Evolutionary conservation across 2,329 filamentous ascomycete species (phyloP).

Genomic region (Claviceps spartinae): DNA sequence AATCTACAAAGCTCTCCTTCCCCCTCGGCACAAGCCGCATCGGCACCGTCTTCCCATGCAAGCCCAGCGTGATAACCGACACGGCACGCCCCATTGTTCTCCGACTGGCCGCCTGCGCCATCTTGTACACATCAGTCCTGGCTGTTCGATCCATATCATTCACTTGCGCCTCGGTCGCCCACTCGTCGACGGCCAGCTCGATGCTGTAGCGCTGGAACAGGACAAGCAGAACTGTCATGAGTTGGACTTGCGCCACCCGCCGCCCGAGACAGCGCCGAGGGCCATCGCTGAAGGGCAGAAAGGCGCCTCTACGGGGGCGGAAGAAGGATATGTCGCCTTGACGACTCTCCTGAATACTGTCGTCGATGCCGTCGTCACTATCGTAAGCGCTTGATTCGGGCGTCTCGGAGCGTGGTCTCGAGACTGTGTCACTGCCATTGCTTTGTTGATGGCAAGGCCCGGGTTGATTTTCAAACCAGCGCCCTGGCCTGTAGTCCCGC

Average conservation of each 20-base stretch:
- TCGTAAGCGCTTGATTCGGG: slow-evolving; percentile 9
- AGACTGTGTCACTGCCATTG: background rate
- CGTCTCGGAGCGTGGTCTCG: background rate
- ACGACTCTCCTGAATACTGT: slow-evolving; percentile 12
- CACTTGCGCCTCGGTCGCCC: slow-evolving; percentile 40
- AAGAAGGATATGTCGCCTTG: slow-evolving; percentile 49
- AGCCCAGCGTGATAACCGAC: slow-evolving; percentile 58
- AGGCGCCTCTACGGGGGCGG: slow-evolving; percentile 41
- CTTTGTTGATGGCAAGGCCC: slow-evolving; percentile 7
- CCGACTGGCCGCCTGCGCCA: slow-evolving; percentile 42
- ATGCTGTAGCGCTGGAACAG: slow-evolving; percentile 48
- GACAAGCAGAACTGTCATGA: slow-evolving; percentile 40
- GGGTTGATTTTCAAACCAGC: slow-evolving; percentile 44
- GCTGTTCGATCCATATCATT: slow-evolving; percentile 31
- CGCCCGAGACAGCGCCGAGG: slow-evolving; percentile 43
- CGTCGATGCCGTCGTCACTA: slow-evolving; percentile 36
- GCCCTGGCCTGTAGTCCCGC: slow-evolving; percentile 55
- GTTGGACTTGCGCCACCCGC: slow-evolving; percentile 45
- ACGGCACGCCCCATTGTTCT: slow-evolving; percentile 39
- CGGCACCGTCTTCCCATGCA: slow-evolving; percentile 48
- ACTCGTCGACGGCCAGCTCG: slow-evolving; percentile 55
- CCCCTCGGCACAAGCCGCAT: slow-evolving; percentile 57
- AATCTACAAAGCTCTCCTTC: slow-evolving; percentile 49
- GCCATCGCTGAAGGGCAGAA: slow-evolving; percentile 45
- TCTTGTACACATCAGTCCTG: slow-evolving; percentile 42